These are phyloP conservation scores for Ehretia macrophylla DNA, from an alignment of 257 asterid species.

Conservation along the genomic window DNA sequence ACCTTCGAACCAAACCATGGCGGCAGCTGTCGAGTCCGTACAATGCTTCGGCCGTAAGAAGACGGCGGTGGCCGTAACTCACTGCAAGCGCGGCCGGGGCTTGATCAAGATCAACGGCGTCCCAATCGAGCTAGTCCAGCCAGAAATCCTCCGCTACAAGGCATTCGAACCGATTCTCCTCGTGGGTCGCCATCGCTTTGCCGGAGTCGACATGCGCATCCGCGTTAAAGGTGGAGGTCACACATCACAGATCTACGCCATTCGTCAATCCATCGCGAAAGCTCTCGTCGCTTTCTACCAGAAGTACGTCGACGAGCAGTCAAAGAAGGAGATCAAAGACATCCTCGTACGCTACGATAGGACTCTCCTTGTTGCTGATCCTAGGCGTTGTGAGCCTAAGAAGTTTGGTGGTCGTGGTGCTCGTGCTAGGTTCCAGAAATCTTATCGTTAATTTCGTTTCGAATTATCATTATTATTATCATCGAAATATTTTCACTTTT, in stretches of 20 bases:
- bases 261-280: slow-evolving; percentile 71
- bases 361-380: slow-evolving; percentile 86
- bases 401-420: slow-evolving; percentile 97
- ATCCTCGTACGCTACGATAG: slow-evolving; percentile 62
- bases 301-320: slow-evolving; percentile 77
- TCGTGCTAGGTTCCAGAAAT: slow-evolving; percentile 78
- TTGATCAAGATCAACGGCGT: slow-evolving; percentile 72
- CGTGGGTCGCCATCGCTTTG: slow-evolving; percentile 66
- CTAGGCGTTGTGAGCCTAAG: slow-evolving; percentile 87
- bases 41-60: slow-evolving; percentile 82
- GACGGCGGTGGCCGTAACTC: slow-evolving; percentile 74
- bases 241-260: slow-evolving; percentile 78
- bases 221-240: slow-evolving; percentile 81
- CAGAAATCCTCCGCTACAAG: slow-evolving; percentile 76
- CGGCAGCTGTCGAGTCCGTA: slow-evolving; percentile 49
- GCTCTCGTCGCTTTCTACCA: slow-evolving; percentile 72
- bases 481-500: background rate
- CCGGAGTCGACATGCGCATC: slow-evolving; percentile 76
- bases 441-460: slow-evolving; percentile 47
- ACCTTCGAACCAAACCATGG: slow-evolving; percentile 36
- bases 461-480: background rate
- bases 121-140: slow-evolving; percentile 75
- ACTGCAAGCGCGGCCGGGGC: slow-evolving; percentile 80
- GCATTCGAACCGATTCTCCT: slow-evolving; percentile 74
- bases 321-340: slow-evolving; percentile 84